Conservation (phyloP, 768 basidiomycete species). For the Omphalotus guepiniiformis region DNA sequence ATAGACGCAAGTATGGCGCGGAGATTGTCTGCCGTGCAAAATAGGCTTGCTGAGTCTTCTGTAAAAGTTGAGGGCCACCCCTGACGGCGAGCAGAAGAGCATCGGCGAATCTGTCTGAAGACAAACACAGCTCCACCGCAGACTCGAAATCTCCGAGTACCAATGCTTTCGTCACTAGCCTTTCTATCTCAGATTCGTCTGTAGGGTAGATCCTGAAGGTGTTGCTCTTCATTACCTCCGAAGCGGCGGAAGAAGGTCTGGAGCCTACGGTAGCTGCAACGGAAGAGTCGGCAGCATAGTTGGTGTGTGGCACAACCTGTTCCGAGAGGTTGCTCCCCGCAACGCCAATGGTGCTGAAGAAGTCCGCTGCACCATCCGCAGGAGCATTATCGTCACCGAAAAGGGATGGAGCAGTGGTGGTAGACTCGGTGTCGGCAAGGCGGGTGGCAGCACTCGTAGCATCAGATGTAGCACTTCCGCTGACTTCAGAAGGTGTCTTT, state of each 20-base stretch:
- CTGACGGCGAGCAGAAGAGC: constrained; percentile 91
- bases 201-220: constrained; percentile 88
- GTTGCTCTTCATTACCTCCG: constrained; percentile 68
- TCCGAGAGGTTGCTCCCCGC: constrained; percentile 37
- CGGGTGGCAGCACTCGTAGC: constrained; percentile 46
- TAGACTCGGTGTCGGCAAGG: constrained; percentile 66
- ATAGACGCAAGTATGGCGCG: constrained; percentile 86
- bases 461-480: constrained; percentile 60
- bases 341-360: constrained; percentile 78
- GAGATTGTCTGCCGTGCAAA: constrained; percentile 77
- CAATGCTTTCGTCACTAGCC: constrained; percentile 86
- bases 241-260: constrained; percentile 75
- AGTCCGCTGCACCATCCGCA: constrained; percentile 73
- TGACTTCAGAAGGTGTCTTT: constrained; percentile 73
- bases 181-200: constrained; percentile 84
- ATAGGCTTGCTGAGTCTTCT: constrained; percentile 88
- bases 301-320: constrained; percentile 67
- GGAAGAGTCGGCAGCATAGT: constrained; percentile 79
- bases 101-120: constrained; percentile 87
- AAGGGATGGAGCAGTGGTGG: constrained; percentile 81
- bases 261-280: constrained; percentile 96
- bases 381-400: constrained; percentile 73
- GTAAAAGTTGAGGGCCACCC: constrained; percentile 83
- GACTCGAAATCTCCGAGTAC: constrained; percentile 94
- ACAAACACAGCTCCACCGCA: constrained; percentile 88